These are phyloP conservation scores for Chaetoceros tenuissimus DNA, from an alignment of 108 stramenopile genomes.

Conservation along the genomic window DNA sequence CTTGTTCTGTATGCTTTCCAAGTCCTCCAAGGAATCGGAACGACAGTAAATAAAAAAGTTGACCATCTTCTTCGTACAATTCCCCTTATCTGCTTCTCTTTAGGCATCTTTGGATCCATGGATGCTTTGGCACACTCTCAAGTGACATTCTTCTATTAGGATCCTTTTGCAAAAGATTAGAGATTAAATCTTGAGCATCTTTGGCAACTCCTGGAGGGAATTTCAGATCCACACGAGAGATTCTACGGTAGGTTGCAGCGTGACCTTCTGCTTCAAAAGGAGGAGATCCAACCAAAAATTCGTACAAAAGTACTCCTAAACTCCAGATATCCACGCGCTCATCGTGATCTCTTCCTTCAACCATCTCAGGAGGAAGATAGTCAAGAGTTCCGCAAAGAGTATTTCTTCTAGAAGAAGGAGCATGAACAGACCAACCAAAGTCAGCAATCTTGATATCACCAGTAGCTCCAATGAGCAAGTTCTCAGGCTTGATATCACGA, in stretches of 20 bases:
- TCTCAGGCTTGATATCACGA: slow-evolving; percentile 99
- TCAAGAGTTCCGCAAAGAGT: slow-evolving; percentile 98
- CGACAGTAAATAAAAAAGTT: too few species aligned
- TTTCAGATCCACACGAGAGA: slow-evolving; percentile 85
- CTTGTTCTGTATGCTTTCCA: too few species aligned
- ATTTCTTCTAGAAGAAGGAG: slow-evolving; percentile 84
- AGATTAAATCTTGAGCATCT: slow-evolving; percentile 93
- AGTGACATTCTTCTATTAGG: slow-evolving; percentile 78
- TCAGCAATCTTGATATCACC: slow-evolving; percentile 99
- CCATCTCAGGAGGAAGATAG: slow-evolving; percentile 99
- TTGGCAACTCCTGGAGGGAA: slow-evolving; percentile 82
- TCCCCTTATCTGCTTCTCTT: too few species aligned
- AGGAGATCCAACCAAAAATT: slow-evolving; percentile 91
- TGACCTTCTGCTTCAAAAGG: slow-evolving; percentile 96
- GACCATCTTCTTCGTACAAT: too few species aligned
- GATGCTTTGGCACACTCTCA: slow-evolving; percentile 80
- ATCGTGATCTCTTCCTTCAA: slow-evolving; percentile 88
- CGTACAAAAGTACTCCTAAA: slow-evolving; percentile 91
- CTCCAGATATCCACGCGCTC: slow-evolving; percentile 90
- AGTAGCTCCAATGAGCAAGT: slow-evolving; percentile 85
- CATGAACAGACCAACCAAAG: slow-evolving; percentile 99
- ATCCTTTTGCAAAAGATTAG: slow-evolving; percentile 85
- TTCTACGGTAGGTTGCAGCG: slow-evolving; percentile 88
- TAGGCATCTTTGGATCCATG: slow-evolving; percentile 71
- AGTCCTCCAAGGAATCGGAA: too few species aligned